A percentile compares a stretch with the other conserved stretches of the same genome.
Evolutionary conservation across 805 yeast genomes (phyloP).

Genomic region (Candida palmyrensis): DNA sequence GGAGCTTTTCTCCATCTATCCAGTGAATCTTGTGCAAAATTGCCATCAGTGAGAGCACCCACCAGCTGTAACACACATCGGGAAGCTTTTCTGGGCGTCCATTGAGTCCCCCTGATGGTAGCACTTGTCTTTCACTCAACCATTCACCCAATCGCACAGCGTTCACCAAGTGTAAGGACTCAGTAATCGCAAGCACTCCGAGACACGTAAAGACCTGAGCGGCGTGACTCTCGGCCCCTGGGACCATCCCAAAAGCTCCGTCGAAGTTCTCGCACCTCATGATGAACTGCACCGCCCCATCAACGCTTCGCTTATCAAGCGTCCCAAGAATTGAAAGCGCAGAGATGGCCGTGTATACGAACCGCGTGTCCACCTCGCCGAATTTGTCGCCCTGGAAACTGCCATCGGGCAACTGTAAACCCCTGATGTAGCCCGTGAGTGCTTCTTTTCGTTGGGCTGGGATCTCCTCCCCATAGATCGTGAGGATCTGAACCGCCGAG

Average conservation of each 20-base stretch:
- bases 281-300: slow-evolving; percentile 63
- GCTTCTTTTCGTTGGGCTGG: slow-evolving; percentile 20
- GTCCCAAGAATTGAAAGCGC: slow-evolving; percentile 64
- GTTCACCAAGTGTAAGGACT: slow-evolving; percentile 44
- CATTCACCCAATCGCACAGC: slow-evolving; percentile 56
- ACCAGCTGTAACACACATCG: slow-evolving; percentile 98
- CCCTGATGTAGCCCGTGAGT: slow-evolving; percentile 21
- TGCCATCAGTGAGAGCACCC: slow-evolving; percentile 80
- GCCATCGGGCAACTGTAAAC: slow-evolving; percentile 57
- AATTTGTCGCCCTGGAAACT: slow-evolving; percentile 85
- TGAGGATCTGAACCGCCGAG: slow-evolving; percentile 78
- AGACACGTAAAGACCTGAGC: slow-evolving; percentile 88
- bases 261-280: slow-evolving; percentile 79
- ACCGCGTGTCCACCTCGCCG: slow-evolving; percentile 92
- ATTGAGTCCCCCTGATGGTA: slow-evolving; percentile 79
- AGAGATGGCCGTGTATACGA: slow-evolving; percentile 78
- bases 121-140: slow-evolving; percentile 85
- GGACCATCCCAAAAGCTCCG: slow-evolving; percentile 91
- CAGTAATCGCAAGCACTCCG: slow-evolving; percentile 70
- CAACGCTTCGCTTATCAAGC: slow-evolving; percentile 49
- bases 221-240: slow-evolving; percentile 94
- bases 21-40: slow-evolving; percentile 65
- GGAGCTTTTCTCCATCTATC: slow-evolving; percentile 65
- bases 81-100: slow-evolving; percentile 96
- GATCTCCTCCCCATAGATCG: slow-evolving; percentile 49